Evolutionary conservation across 2,329 filamentous ascomycete genomes (phyloP).

Genomic region (Endothia cerciana): DNA sequence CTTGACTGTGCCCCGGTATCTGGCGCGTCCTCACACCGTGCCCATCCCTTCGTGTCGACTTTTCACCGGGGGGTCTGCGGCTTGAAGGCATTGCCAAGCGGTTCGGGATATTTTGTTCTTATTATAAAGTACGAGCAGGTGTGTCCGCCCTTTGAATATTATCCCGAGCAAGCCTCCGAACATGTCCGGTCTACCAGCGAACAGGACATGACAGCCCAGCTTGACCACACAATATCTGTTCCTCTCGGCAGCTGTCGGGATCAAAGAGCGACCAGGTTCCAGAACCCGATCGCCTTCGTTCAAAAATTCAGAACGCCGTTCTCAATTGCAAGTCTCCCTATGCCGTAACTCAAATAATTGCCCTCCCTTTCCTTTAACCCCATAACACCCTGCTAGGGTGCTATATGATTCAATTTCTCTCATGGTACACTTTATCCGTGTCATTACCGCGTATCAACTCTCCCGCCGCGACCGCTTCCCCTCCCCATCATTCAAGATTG

Average conservation of each 20-base stretch:
- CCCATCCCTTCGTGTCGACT: too few relatives aligned
- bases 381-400: neutral
- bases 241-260: neutral
- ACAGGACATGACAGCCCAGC: neutral
- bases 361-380: neutral
- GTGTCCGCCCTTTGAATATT: neutral
- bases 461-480: neutral
- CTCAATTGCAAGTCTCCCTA: neutral
- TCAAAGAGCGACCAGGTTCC: neutral
- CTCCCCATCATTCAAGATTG: neutral
- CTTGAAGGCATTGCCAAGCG: neutral
- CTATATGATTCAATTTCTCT: neutral
- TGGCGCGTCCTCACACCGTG: too few relatives aligned
- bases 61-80: neutral
- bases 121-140: conserved; percentile 10
- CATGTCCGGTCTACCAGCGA: too few relatives aligned
- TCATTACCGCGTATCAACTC: neutral
- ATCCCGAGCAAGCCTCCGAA: too few relatives aligned
- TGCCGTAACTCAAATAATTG: neutral
- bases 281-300: neutral
- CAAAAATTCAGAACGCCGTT: conserved; percentile 4
- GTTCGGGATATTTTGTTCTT: neutral
- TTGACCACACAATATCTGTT: neutral
- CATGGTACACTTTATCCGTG: neutral
- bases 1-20: too few relatives aligned